Percentiles rank a stretch among this genome's conserved stretches.
These are phyloP conservation scores for Gloeophyllum trabeum DNA, from an alignment of 768 basidiomycete genomes.

Conservation along the genomic window DNA sequence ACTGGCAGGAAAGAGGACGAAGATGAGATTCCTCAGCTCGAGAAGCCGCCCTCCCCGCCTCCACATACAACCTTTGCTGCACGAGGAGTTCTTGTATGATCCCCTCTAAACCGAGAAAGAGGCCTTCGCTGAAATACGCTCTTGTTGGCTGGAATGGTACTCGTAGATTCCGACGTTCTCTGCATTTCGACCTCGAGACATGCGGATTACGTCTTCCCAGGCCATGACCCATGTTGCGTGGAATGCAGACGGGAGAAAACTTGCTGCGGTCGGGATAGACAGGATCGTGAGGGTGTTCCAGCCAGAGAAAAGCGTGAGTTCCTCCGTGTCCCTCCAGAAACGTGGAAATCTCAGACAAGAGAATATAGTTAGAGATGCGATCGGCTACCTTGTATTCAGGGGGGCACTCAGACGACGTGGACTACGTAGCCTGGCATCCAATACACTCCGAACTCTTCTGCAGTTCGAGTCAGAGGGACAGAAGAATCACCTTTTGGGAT, in stretches of 20 bases:
- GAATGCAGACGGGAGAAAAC: constrained; percentile 75
- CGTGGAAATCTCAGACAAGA: background rate
- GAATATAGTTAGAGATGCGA: constrained; percentile 53
- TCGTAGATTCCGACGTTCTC: constrained; percentile 66
- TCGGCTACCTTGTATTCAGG: constrained; percentile 56
- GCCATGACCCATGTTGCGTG: constrained; percentile 69
- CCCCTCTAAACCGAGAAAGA: constrained; percentile 3
- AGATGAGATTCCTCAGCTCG: constrained; percentile 42
- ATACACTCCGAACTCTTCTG: constrained; percentile 78
- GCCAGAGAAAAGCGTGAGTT: constrained; percentile 65
- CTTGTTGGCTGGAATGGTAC: constrained; percentile 2
- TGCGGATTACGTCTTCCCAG: constrained; percentile 52
- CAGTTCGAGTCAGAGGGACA: constrained; percentile 67
- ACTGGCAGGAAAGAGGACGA: too few species aligned
- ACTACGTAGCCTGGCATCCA: constrained; percentile 78
- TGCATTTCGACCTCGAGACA: constrained; percentile 69
- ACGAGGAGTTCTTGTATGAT: constrained; percentile 64
- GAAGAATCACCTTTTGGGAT: constrained; percentile 75
- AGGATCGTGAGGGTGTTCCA: constrained; percentile 67
- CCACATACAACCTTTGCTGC: constrained; percentile 57
- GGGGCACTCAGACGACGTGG: constrained; percentile 70
- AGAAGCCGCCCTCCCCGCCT: constrained; percentile 64
- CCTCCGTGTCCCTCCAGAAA: background rate
- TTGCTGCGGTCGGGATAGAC: constrained; percentile 77
- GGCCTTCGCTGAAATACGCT: background rate